Evolutionary conservation across 2,329 filamentous ascomycete species (phyloP).

Genomic region (Aspergillus sp.): DNA sequence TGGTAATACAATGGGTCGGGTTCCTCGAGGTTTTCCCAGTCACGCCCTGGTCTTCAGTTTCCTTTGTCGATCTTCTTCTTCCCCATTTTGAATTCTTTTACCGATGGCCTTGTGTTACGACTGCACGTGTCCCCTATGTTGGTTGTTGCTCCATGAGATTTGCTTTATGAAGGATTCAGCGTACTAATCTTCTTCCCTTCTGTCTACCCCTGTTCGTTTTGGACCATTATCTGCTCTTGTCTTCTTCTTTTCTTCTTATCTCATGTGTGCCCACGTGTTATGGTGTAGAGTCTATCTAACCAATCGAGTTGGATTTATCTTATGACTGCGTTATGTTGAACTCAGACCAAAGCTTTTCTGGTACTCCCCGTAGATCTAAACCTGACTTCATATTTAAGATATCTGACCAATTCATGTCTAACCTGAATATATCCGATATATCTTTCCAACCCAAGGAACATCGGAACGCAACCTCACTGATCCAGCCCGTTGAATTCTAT

Average conservation of each 20-base stretch:
- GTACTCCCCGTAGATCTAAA: too few species aligned
- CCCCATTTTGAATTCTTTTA: not conserved
- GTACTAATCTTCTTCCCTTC: constrained; percentile 13
- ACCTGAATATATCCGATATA: constrained; percentile 2
- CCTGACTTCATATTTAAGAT: too few species aligned
- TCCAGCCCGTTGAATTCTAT: constrained; percentile 90
- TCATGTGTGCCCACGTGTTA: not conserved
- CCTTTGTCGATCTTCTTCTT: constrained; percentile 6
- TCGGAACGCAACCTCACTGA: constrained; percentile 31
- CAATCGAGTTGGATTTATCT: not conserved
- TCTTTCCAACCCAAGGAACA: not conserved
- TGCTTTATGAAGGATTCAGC: constrained; percentile 10
- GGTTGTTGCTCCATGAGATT: constrained; percentile 8
- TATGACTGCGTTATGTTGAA: not conserved
- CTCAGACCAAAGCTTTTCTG: too few species aligned
- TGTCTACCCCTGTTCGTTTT: constrained; percentile 14
- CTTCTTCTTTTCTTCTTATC: not conserved
- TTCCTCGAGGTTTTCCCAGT: constrained; percentile 7
- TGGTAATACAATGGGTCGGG: not conserved
- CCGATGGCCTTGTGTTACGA: constrained; percentile 5
- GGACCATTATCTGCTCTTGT: not conserved
- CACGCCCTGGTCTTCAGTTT: not conserved
- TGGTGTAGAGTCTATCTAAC: not conserved
- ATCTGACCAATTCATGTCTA: not conserved
- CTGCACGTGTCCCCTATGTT: constrained; percentile 9